These are phyloP conservation scores for Rhizopogon vesiculosus DNA, from an alignment of 768 basidiomycete species.

Conservation along the genomic window DNA sequence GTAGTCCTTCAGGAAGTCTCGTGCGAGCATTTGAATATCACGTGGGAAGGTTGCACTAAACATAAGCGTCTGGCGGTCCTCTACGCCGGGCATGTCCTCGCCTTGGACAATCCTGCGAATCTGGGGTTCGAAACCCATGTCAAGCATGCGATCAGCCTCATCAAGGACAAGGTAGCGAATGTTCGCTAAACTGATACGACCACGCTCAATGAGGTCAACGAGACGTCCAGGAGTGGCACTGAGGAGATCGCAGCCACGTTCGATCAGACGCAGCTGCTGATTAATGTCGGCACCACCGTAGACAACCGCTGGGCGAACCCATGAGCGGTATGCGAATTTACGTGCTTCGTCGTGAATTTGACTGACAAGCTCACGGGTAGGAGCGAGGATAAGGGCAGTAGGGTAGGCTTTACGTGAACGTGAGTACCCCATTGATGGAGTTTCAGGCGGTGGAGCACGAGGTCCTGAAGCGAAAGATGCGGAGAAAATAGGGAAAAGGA, in stretches of 20 bases:
- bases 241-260: conserved; percentile 95
- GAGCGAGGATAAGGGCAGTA: conserved; percentile 95
- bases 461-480: conserved; percentile 87
- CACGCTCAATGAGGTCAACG: conserved; percentile 97
- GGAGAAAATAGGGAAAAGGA: conserved; percentile 98
- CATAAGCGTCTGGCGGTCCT: conserved; percentile 97
- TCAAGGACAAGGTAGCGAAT: conserved; percentile 98
- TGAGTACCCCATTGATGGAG: conserved; percentile 44
- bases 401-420: conserved; percentile 90
- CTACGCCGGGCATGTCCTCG: conserved; percentile 95
- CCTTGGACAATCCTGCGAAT: conserved; percentile 97
- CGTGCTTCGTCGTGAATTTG: conserved; percentile 99
- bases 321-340: conserved; percentile 98
- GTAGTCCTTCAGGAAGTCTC: conserved; percentile 97
- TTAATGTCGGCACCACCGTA: conserved; percentile 99
- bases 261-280: conserved; percentile 88
- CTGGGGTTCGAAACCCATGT: conserved; percentile 99
- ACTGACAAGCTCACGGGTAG: conserved; percentile 96
- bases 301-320: conserved; percentile 98
- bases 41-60: conserved; percentile 99
- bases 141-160: conserved; percentile 99
- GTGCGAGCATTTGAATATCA: conserved; percentile 95
- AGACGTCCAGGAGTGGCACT: conserved; percentile 97
- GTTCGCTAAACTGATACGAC: conserved; percentile 92
- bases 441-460: conserved; percentile 55